Evolutionary conservation across 2,329 filamentous ascomycete species (phyloP).

Genomic region (Phoma sp.): DNA sequence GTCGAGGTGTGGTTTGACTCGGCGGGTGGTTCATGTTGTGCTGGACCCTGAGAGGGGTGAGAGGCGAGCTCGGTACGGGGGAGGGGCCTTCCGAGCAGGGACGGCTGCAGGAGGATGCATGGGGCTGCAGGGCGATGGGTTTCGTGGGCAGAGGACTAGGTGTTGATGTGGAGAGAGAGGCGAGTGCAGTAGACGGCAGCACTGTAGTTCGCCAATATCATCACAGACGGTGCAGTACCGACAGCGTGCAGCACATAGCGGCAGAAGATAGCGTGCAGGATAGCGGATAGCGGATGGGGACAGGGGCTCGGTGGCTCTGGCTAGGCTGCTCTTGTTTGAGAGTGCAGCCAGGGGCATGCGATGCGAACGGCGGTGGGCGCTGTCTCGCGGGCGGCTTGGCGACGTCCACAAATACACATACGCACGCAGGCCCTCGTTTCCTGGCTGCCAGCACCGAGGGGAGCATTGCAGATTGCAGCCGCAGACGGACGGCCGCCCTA

Average conservation of each 20-base stretch:
- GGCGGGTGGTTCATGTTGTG: neutral
- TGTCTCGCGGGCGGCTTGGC: constrained; percentile 7
- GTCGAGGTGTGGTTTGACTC: neutral
- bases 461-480: constrained; percentile 3
- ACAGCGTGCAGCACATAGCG: no score
- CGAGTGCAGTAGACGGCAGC: no score
- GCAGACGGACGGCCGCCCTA: neutral
- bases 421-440: constrained; percentile 2
- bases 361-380: neutral
- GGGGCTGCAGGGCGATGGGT: no score
- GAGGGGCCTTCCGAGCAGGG: neutral
- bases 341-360: neutral
- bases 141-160: no score
- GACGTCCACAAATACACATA: constrained; percentile 12
- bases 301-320: neutral
- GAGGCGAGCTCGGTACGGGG: neutral
- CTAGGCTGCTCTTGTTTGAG: constrained; percentile 9
- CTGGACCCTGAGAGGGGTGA: neutral
- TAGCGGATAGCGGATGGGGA: no score
- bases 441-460: neutral
- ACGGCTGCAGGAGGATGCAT: no score
- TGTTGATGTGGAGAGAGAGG: no score
- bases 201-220: no score
- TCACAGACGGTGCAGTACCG: no score
- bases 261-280: neutral